phyloP scores from a whole-genome alignment of 768 basidiomycete genomes.

The Rhizopogon vesiculosus region DNA sequence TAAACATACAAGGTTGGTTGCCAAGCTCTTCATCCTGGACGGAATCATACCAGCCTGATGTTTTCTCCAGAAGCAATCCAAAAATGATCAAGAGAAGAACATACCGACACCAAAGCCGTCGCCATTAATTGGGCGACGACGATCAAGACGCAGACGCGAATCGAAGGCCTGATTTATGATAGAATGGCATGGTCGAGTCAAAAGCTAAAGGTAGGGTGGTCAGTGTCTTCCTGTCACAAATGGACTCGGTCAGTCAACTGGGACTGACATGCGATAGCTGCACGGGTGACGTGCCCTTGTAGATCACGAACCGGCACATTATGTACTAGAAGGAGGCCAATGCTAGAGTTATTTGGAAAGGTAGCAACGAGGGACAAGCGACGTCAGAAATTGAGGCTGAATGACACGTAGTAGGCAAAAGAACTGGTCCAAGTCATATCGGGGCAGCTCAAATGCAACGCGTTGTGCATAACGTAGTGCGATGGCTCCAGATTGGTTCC shows the following conservation, averaged over 20 bases:
- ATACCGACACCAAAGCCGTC: slow-evolving; percentile 95
- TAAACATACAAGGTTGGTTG: slow-evolving; percentile 90
- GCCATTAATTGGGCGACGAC: slow-evolving; percentile 83
- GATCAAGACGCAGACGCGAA: slow-evolving; percentile 80
- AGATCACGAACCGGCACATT: slow-evolving; percentile 92
- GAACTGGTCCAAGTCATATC: slow-evolving; percentile 5
- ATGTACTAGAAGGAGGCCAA: no score
- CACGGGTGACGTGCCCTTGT: slow-evolving; percentile 92
- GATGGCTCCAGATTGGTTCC: slow-evolving; percentile 7
- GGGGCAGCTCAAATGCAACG: slow-evolving; percentile 1
- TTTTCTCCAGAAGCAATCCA: background rate
- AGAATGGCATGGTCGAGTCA: slow-evolving; percentile 90
- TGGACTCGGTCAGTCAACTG: background rate
- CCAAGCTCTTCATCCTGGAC: slow-evolving; percentile 80
- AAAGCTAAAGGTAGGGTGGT: slow-evolving; percentile 43
- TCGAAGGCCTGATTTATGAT: slow-evolving; percentile 98
- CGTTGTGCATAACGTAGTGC: no score
- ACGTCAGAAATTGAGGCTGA: background rate
- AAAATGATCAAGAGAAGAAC: slow-evolving; percentile 19
- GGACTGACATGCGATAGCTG: slow-evolving; percentile 76
- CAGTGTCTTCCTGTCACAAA: background rate
- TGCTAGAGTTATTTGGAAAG: no score
- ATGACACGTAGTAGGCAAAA: background rate
- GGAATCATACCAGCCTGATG: slow-evolving; percentile 89
- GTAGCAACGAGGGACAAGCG: background rate